Percentiles rank a stretch among this genome's conserved stretches.
Conservation (phyloP, 441 rosid genomes). For the Isatis lusitanica region DNA sequence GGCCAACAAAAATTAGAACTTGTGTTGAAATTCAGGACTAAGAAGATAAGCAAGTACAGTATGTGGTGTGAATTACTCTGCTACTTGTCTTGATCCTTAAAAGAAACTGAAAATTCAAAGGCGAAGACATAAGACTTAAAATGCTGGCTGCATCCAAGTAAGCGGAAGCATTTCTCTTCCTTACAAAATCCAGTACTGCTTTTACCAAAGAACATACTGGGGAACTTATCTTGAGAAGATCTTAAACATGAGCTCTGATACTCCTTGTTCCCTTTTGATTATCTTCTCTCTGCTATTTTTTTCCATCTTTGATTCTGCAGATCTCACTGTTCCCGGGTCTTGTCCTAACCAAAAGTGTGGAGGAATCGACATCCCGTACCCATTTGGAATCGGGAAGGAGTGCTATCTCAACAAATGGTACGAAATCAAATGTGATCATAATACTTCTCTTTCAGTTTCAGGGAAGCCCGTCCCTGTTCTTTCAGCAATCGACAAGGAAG, state of each 20-base stretch:
- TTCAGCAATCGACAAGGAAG: conserved; percentile 7
- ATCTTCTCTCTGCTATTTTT: not conserved
- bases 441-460: not conserved
- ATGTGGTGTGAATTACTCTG: not conserved
- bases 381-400: conserved; percentile 39
- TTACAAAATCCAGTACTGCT: not conserved
- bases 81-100: no score
- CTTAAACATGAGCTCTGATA: conserved; percentile 12
- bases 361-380: conserved; percentile 33
- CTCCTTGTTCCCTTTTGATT: not conserved
- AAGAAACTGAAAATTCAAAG: not conserved
- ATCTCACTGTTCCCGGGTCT: not conserved
- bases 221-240: not conserved
- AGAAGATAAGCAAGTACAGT: not conserved
- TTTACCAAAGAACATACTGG: not conserved
- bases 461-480: conserved; percentile 3
- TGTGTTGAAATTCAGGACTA: not conserved
- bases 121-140: not conserved
- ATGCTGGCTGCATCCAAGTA: not conserved
- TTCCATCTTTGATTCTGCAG: not conserved
- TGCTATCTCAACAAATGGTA: conserved; percentile 31
- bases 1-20: not conserved
- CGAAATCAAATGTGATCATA: conserved; percentile 26
- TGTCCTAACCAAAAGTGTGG: conserved; percentile 10
- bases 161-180: not conserved